Base-by-base conservation (phyloP, 2,329 filamentous ascomycete genomes). In the Monilinia aucupariae region DNA sequence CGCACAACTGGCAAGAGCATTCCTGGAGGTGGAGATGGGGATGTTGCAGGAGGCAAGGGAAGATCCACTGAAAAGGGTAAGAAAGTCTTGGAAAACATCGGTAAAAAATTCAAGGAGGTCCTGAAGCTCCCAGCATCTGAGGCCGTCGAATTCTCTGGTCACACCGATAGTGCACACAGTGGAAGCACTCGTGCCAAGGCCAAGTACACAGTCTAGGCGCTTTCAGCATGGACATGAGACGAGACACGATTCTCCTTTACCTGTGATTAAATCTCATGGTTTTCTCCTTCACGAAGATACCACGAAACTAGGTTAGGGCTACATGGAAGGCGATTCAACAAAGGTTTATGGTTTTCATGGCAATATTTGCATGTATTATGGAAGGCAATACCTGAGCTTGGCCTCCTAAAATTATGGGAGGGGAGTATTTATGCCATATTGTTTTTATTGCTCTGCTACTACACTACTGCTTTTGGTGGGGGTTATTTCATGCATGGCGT, bases 161-260 rank as follows among this genome's bases (percentile, higher is more conserved):
- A 99, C 79, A 96, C 91, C 22, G 96, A 99, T 71, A 90, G 90
- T 71, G 93, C 94, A 45, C 90, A 96, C 76, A 87, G 89, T 65
- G 94, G 94, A 70, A 97, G 92, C 79, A 96, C 91, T 65, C 87
- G 96, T 72, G 94, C 94, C 63, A 97, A 96, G 83, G 90, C 94
- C 72, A 99, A 97, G 83, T 91, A 91, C 77, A 82, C 83, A 58
- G 92, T 92, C 73, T 97, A 88, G 81, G 45, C 34, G n/a, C 34
- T 49, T 30, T 13, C 15, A 9, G 48, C 20, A 47, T 59, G 34
- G 50, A 49, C 41, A 58, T 34, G 39, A 48, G 30, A 62, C 41
- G 52, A 62, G 34, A 49, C 30, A 63, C 27, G 59, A 51, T 50
- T 50, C 45, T 59, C 49, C 32, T 61, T 62, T 55, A 59, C 27